Percentiles rank a stretch among this genome's conserved stretches.
These are phyloP conservation scores for Colletotrichum theobromicola DNA, from an alignment of 2,329 filamentous ascomycete species.

Conservation along the genomic window DNA sequence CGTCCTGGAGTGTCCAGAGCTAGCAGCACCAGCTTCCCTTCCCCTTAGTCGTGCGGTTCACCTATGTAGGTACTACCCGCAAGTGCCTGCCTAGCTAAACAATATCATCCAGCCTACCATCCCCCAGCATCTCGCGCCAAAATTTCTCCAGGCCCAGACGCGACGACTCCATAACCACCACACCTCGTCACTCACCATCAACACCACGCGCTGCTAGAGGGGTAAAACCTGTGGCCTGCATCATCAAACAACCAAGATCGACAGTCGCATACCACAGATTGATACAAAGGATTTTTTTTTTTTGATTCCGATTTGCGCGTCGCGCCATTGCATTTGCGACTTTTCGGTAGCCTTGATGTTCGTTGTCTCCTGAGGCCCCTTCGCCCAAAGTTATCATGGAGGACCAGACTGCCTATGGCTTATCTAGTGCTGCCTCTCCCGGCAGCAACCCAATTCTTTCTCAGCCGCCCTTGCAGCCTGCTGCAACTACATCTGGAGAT, in stretches of 20 bases:
- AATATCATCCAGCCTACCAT: not conserved
- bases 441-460: conserved; percentile 61
- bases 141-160: conserved; percentile 39
- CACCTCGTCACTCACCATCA: conserved; percentile 5
- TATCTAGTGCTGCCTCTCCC: conserved; percentile 62
- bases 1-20: not conserved
- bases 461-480: conserved; percentile 54
- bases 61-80: too few species aligned
- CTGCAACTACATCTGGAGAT: not conserved
- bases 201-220: conserved; percentile 14
- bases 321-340: conserved; percentile 6
- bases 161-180: conserved; percentile 26
- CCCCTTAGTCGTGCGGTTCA: too few species aligned
- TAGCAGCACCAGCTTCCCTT: not conserved
- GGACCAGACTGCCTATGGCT: conserved; percentile 62
- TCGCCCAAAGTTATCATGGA: conserved; percentile 54
- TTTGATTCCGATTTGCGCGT: conserved; percentile 7
- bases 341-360: conserved; percentile 1
- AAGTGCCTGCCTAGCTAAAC: not conserved
- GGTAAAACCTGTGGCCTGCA: conserved; percentile 1
- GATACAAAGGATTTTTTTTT: not conserved
- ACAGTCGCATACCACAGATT: not conserved
- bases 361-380: conserved; percentile 19
- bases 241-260: conserved; percentile 5
- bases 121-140: conserved; percentile 36